Conservation (phyloP, 2,329 filamentous ascomycete genomes). For the Thyridium curvatum region DNA sequence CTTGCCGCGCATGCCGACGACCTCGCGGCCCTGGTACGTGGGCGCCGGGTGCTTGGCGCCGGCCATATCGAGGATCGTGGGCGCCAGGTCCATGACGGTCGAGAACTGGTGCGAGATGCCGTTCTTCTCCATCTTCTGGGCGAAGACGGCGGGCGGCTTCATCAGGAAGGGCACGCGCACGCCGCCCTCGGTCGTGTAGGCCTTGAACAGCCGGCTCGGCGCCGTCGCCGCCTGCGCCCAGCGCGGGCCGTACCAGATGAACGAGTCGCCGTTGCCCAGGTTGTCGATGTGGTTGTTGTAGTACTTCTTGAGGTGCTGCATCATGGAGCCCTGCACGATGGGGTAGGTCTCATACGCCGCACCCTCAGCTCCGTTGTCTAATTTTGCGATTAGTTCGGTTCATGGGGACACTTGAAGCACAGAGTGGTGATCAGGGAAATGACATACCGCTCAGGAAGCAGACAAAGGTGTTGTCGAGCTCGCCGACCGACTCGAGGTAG, state of each 20-base stretch:
- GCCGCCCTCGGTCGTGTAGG: conserved; percentile 39
- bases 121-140: conserved; percentile 16
- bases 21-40: conserved; percentile 29
- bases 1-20: conserved; percentile 23
- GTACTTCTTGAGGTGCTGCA: conserved; percentile 34
- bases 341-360: conserved; percentile 14
- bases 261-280: conserved; percentile 44
- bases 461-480: conserved; percentile 58
- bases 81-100: conserved; percentile 45
- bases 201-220: conserved; percentile 19
- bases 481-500: conserved; percentile 46
- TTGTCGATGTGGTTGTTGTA: conserved; percentile 52
- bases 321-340: conserved; percentile 11
- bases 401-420: too few relatives aligned
- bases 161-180: conserved; percentile 45
- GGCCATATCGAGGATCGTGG: conserved; percentile 41
- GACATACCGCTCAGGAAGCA: too few relatives aligned
- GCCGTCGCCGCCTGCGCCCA: conserved; percentile 36
- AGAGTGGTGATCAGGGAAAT: too few relatives aligned
- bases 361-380: conserved; percentile 41
- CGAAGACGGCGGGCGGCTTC: conserved; percentile 8
- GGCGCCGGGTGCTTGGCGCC: conserved; percentile 45
- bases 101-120: conserved; percentile 41
- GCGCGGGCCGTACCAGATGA: conserved; percentile 51
- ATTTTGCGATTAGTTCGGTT: too few relatives aligned